Base-by-base conservation (phyloP, 768 basidiomycete species). In the Psilocybe subaeruginosa region DNA sequence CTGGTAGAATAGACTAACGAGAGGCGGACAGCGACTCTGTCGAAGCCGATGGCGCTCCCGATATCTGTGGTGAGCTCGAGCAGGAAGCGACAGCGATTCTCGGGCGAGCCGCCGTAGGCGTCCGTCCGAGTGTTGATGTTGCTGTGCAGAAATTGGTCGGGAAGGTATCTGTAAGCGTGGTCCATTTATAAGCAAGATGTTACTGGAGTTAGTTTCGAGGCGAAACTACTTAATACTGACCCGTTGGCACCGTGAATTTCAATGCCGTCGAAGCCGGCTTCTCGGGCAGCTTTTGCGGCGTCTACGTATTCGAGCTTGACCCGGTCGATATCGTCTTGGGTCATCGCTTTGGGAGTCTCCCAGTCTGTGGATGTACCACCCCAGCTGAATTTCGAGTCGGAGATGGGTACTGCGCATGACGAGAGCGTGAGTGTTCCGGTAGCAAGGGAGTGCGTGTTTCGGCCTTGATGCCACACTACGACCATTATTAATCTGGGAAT, bases 221-320 rank as follows among this genome's bases (percentile, higher is more conserved):
- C 8, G 23, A 23, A 23, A 23, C 0, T 23, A 23, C 23, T 23
- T 23, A 23, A 23, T 8, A 48, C 59, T 27, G 27, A 63, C 57
- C 67, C 74, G 41, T 79, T 76, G 54, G 73, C 74, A 60, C 70
- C 71, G 56, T 77, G 79, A 52, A 81, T 64, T 78, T 78, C 78
- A 65, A 80, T 53, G 50, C 87, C 89, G 62, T 90, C 88, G 61
- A 87, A 88, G 0, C 84, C 88, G 19, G 84, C 56, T 27, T 49
- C 55, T 6, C 59, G 54, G 5, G 64, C 60, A 37, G 63, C 55
- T 19, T 56, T 54, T 1, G 67, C 67, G 3, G 67, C 67, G 33
- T 64, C 56, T 4, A 64, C 54, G 41, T 58, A 68, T 30, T 68
- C 64, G 4, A 47, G 31, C 27, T 60, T 66, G 37, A 64, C 63